Percentiles rank a stretch among this genome's conserved stretches.
Conservation (phyloP, 208 protist genomes). For the Leptomonas seymouri region DNA sequence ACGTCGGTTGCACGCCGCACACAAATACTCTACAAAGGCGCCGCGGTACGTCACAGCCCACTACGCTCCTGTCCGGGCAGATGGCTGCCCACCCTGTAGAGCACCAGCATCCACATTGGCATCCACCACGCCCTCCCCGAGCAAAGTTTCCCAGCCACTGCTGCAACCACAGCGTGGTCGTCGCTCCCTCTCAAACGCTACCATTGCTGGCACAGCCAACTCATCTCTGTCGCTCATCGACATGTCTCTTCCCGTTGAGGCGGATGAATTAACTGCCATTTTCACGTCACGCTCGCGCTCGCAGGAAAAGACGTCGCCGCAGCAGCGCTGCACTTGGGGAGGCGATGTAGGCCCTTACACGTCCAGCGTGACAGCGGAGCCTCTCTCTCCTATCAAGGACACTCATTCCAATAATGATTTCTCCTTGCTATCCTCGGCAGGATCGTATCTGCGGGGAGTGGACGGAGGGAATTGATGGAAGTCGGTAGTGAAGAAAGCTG, state of each 20-base stretch:
- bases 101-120: not conserved
- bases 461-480: not conserved
- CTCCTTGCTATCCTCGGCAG: constrained; percentile 20
- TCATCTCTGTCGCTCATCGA: constrained; percentile 7
- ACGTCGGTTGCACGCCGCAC: constrained; percentile 3
- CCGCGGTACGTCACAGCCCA: not conserved
- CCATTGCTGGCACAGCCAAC: not conserved
- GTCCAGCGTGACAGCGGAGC: not conserved
- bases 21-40: not conserved
- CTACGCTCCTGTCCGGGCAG: not conserved
- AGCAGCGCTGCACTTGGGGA: not conserved
- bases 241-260: constrained; percentile 9
- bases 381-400: constrained; percentile 7
- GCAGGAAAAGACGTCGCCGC: not conserved
- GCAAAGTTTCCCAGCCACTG: not conserved
- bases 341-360: not conserved
- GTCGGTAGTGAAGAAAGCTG: no score
- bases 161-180: not conserved
- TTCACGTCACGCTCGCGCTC: constrained; percentile 17
- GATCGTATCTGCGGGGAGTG: constrained; percentile 15
- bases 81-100: not conserved
- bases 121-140: not conserved
- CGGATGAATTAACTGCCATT: constrained; percentile 11
- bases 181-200: not conserved
- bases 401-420: not conserved